phyloP scores from a whole-genome alignment of 805 yeast genomes.

The Sugiyamaella americana region DNA sequence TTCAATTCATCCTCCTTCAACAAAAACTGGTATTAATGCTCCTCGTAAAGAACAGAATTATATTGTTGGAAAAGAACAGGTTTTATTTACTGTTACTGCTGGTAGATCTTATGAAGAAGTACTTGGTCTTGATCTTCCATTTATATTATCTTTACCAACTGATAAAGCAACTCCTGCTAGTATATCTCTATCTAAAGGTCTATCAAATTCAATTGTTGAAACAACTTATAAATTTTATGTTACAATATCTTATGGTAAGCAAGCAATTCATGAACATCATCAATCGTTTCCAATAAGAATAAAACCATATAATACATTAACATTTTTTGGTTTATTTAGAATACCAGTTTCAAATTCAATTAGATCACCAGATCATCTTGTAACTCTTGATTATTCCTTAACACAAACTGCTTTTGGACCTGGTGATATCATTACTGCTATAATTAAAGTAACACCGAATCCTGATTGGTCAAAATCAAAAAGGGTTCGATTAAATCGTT shows the following conservation, averaged over 20 bases:
- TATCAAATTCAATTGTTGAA: conserved; percentile 20
- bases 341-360: conserved; percentile 25
- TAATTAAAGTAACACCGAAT: conserved; percentile 31
- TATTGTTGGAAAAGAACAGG: conserved; percentile 30
- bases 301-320: conserved; percentile 34
- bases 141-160: conserved; percentile 32
- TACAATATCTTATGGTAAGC: conserved; percentile 23
- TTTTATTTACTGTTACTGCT: conserved; percentile 23
- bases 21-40: conserved; percentile 28
- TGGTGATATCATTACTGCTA: conserved; percentile 30
- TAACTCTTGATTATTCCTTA: conserved; percentile 29
- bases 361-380: conserved; percentile 33
- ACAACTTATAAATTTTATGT: conserved; percentile 33
- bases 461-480: conserved; percentile 33
- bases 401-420: conserved; percentile 37
- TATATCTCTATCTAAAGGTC: conserved; percentile 26
- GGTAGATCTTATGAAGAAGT: conserved; percentile 21
- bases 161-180: conserved; percentile 32
- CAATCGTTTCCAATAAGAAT: conserved; percentile 33
- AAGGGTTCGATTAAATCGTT: conserved; percentile 33
- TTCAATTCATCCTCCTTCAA: conserved; percentile 30
- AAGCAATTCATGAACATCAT: conserved; percentile 18
- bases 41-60: conserved; percentile 33
- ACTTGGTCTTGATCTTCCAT: conserved; percentile 35
- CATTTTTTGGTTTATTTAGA: conserved; percentile 34